A percentile compares a stretch with the other conserved stretches of the same genome.
phyloP scores from a whole-genome alignment of 768 basidiomycete species.

The Mycena capillaripes region DNA sequence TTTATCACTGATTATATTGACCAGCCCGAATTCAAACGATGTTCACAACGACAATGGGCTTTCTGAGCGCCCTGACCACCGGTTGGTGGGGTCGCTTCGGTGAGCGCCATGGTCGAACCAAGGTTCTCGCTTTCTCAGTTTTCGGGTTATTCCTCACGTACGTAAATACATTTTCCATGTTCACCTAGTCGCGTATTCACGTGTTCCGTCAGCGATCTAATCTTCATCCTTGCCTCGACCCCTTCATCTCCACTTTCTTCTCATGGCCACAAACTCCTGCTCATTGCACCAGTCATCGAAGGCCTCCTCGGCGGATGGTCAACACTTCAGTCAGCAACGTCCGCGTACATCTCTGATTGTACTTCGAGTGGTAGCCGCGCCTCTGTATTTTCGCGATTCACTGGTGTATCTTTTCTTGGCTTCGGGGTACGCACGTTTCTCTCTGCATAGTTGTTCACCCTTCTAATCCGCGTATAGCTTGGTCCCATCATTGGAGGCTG shows the following conservation, averaged over 20 bases:
- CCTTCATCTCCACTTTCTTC: conserved; percentile 71
- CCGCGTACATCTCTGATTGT: conserved; percentile 88
- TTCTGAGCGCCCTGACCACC: conserved; percentile 86
- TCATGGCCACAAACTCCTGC: conserved; percentile 85
- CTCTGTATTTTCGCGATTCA: conserved; percentile 78
- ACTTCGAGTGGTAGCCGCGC: conserved; percentile 87
- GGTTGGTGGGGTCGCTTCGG: conserved; percentile 92
- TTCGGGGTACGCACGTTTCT: conserved; percentile 55
- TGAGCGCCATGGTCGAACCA: conserved; percentile 84
- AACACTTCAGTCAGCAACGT: conserved; percentile 81
- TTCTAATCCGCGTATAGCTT: conserved; percentile 40
- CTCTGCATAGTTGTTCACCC: not conserved
- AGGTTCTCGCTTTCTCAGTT: conserved; percentile 78
- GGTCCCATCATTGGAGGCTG: conserved; percentile 82
- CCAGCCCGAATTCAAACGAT: conserved; percentile 79
- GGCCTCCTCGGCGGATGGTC: conserved; percentile 89
- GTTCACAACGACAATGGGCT: conserved; percentile 85
- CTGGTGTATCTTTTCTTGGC: conserved; percentile 85
- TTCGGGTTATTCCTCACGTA: conserved; percentile 66
- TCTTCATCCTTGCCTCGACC: conserved; percentile 87
- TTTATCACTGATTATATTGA: not conserved
- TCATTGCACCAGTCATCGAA: conserved; percentile 86
- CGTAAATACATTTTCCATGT: conserved; percentile 10
- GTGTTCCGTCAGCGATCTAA: conserved; percentile 72
- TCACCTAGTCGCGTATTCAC: conserved; percentile 19